Percentiles rank a stretch among this genome's conserved stretches.
Evolutionary conservation across 768 basidiomycete genomes (phyloP).

Genomic region (Boletus speciosus): DNA sequence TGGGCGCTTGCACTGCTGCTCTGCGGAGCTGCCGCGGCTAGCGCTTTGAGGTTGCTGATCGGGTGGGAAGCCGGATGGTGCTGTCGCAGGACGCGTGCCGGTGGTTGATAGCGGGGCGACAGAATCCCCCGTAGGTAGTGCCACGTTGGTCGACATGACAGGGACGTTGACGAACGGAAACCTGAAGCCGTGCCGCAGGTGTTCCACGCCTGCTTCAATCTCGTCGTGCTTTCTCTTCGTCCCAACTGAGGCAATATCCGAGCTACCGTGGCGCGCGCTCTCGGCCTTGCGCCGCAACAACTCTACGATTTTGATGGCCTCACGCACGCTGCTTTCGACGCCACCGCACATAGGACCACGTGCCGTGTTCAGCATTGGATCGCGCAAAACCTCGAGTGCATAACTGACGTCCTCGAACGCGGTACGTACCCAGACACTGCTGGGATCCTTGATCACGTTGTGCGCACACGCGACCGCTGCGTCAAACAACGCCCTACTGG

Average conservation of each 20-base stretch:
- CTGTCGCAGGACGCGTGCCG: not conserved
- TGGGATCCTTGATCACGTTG: slow-evolving; percentile 53
- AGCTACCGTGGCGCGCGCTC: slow-evolving; percentile 19
- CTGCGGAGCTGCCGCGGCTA: slow-evolving; percentile 3
- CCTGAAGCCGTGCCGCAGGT: slow-evolving; percentile 34
- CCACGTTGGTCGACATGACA: slow-evolving; percentile 20
- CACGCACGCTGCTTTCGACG: slow-evolving; percentile 32
- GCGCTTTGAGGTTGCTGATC: slow-evolving; percentile 1
- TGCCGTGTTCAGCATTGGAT: slow-evolving; percentile 32
- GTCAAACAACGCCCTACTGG: slow-evolving; percentile 61
- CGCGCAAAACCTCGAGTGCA: slow-evolving; percentile 44
- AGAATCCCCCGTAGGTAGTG: not conserved
- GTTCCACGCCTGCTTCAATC: slow-evolving; percentile 34
- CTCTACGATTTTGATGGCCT: slow-evolving; percentile 40
- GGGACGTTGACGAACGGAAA: slow-evolving; percentile 42
- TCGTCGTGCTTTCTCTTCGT: slow-evolving; percentile 45
- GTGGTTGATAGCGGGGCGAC: not conserved
- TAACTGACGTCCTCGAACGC: slow-evolving; percentile 46
- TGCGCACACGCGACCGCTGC: slow-evolving; percentile 64
- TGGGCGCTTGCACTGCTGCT: slow-evolving; percentile 15
- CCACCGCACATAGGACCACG: slow-evolving; percentile 32
- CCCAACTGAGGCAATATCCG: slow-evolving; percentile 24
- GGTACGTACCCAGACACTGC: slow-evolving; percentile 42
- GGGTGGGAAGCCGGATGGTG: not conserved
- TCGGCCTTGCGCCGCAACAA: slow-evolving; percentile 41